Conservation (phyloP, 164 flowering plant genomes). For the Magnolia kwangsiensis region DNA sequence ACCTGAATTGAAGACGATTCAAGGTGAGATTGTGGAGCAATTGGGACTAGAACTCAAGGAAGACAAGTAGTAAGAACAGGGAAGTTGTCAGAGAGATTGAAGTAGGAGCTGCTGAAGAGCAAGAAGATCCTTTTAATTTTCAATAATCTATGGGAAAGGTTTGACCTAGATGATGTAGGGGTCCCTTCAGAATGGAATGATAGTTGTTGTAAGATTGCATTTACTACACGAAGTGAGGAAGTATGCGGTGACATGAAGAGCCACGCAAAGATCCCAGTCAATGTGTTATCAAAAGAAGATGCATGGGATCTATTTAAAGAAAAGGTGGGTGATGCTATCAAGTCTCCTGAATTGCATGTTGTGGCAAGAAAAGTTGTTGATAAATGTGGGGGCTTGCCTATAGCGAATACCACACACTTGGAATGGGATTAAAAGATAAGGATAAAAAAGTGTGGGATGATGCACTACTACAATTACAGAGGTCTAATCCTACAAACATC, state of each 20-base stretch:
- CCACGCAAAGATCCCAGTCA: constrained; percentile 1
- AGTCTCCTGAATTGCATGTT: background rate
- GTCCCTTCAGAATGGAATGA: constrained; percentile 10
- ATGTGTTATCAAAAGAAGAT: constrained; percentile 9
- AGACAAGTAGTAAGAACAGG: constrained; percentile 6
- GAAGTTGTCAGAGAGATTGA: constrained; percentile 5
- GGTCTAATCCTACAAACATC: constrained; percentile 6
- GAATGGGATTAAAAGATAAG: constrained; percentile 11
- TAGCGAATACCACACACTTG: constrained; percentile 21
- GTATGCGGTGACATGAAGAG: constrained; percentile 15
- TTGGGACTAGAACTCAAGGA: background rate
- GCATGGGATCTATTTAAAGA: constrained; percentile 21
- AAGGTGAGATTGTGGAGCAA: constrained; percentile 7
- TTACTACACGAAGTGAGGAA: constrained; percentile 17
- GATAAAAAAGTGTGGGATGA: constrained; percentile 6
- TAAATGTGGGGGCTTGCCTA: constrained; percentile 27
- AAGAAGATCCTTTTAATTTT: constrained; percentile 24
- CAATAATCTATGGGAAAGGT: constrained; percentile 31
- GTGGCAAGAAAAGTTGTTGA: constrained; percentile 11
- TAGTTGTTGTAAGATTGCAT: constrained; percentile 14
- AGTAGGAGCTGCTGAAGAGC: background rate
- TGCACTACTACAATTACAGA: constrained; percentile 6
- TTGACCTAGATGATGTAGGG: constrained; percentile 22
- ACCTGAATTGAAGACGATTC: constrained; percentile 4
- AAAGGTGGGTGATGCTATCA: constrained; percentile 7